Base-by-base conservation (phyloP, 1,139 yeast species). In the Yamadazyma sp. region DNA sequence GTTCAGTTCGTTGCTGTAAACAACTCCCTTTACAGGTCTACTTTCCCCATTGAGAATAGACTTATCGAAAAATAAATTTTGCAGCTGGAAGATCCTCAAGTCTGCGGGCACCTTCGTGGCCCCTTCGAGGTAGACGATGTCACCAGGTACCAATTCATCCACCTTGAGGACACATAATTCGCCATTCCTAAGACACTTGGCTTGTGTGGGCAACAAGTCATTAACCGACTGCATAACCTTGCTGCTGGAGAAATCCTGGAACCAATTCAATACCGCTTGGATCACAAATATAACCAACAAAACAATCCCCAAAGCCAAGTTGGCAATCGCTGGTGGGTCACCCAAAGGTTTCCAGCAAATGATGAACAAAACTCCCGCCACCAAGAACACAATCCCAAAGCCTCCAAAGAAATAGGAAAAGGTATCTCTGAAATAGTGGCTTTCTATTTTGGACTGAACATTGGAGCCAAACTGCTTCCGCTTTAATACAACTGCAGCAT, bases 291-390 rank as follows among this genome's bases (percentile, higher is more conserved):
- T 75, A 17, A 62, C 56, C 17, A 75, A 56, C 32, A 76, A 54
- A 15, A 75, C 62, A 33, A 72, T 57, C 25, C 77, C 79, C 33
- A 75, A 62, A 12, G 69, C 69, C 43, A 74, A 58, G 49, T 75
- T 75, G 4, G 79, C 65, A 16, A 63, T 50, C 1, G 69, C 66
- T 3, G 81, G 80, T 17, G 80, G 80, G 26, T 69, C 55, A 12
- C 80, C 79, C 36, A 75, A 57, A 1, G 80, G 80, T 44, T 71
- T 73, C 77, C 79, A 76, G 27, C 71, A 58, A 31, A 76, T 53
- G 38, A 70, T 61, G 46, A 73, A 71, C 30, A 75, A 58, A n/a
- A 75, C 54, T 38, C 75, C 78, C 45, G 74, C 77, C 32, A 59
- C 54, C 44, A 73, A 54, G 34, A 76, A 58, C 36, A 76, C 55